Conservation (phyloP, 306 rosid genomes). For the Rosa chinensis region DNA sequence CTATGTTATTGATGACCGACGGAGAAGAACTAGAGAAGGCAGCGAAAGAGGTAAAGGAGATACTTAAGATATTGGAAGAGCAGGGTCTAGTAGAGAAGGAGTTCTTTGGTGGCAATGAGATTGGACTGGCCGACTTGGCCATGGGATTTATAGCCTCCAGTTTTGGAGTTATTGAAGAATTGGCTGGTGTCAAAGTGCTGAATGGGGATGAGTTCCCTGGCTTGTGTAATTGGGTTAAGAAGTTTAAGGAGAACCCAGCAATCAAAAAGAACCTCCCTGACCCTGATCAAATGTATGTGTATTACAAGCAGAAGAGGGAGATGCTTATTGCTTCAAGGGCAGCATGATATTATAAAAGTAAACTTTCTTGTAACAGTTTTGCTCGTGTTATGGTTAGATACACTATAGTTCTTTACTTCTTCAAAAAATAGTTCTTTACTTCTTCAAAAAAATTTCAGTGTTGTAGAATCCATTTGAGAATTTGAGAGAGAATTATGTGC, state of each 20-base stretch:
- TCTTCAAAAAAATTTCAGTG: too few species aligned
- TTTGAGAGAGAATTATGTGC: too few species aligned
- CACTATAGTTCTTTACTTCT: too few species aligned
- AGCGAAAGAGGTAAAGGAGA: conserved; percentile 10
- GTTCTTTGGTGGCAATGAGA: conserved; percentile 26
- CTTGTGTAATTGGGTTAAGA: conserved; percentile 16
- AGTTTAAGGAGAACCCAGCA: conserved; percentile 9
- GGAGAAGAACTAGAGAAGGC: conserved; percentile 29
- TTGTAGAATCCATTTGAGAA: too few species aligned
- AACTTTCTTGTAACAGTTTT: too few species aligned
- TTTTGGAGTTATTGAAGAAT: conserved; percentile 23
- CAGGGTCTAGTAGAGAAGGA: conserved; percentile 17
- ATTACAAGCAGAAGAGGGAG: conserved; percentile 22
- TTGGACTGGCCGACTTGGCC: conserved; percentile 23
- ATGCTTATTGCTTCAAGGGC: conserved; percentile 10
- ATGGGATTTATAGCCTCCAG: conserved; percentile 29
- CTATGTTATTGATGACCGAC: neutral
- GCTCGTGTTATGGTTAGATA: too few species aligned
- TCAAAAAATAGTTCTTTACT: too few species aligned
- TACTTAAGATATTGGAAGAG: conserved; percentile 23
- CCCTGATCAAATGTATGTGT: conserved; percentile 12
- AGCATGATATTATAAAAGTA: neutral
- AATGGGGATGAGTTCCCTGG: conserved; percentile 17
- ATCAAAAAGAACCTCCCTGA: conserved; percentile 24
- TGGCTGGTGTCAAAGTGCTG: conserved; percentile 22